Evolutionary conservation across 83 land plant species (phyloP), one percentile per base, ranked within the genome.

Genomic region (Diphasiastrum complanatum): DNA sequence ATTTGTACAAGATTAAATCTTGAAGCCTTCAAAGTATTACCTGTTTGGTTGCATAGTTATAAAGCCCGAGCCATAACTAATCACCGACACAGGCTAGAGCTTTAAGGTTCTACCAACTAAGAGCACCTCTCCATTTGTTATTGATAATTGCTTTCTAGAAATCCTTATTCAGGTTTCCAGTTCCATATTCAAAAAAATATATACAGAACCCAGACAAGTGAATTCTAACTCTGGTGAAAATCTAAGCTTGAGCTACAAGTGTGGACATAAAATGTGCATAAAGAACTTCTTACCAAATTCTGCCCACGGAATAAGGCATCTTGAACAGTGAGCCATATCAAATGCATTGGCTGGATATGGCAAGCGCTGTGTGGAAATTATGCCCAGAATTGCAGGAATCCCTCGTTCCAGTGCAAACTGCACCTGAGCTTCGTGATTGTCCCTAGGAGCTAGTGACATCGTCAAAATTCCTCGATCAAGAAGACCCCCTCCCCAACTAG

Each of bases 341-440:
- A 77, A 81, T 49, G 84, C 51, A 30, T 53, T 66, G 26, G 84
- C 66, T 37, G 84, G 78, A 45, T 59, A 77, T 45, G 84, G 84
- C 1, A 81, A 50, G 19, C 73, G 51, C 37, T 68, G 68, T 1
- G 77, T 73, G 24, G 78, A 53, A 6, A 81, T 64, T 1, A 81
- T 63, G 25, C 81, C 81, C 60, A 81, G 52, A 35, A 81, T 65
- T 28, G 84, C 81, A 34, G 84, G 81, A 23, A 81, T 41, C 16
- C 84, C 84, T 33, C 84, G 72, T 53, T 81, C 84, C 45, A 81
- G 56, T 8, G 81, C 82, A 63, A 79, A 79, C 31, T 79, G 82
- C 28, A 79, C 77, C 38, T 80, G 83, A 23, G 80, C 83, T 51
- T 81, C 80, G 63, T 77, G 81, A 14, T 68, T 66, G 65, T 81